These are phyloP conservation scores for Spergularia azorica DNA, from an alignment of 179 eudicot genomes.

Conservation along the genomic window DNA sequence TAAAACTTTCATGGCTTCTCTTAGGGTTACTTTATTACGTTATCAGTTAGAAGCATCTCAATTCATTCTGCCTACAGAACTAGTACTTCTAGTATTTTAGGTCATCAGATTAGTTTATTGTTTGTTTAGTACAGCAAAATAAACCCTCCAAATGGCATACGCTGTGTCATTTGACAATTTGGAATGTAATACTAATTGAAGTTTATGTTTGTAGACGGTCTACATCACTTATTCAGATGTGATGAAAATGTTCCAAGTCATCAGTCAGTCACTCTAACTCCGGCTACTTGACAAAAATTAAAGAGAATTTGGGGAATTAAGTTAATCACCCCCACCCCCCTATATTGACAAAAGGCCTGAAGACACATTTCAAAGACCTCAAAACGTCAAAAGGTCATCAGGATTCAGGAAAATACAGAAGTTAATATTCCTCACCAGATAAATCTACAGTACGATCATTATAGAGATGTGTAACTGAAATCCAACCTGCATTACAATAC, in stretches of 20 bases:
- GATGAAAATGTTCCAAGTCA: neutral
- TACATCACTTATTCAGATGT: neutral
- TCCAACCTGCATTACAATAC: constrained; percentile 57
- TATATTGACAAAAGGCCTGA: neutral
- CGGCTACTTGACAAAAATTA: neutral
- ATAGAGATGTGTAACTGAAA: constrained; percentile 54
- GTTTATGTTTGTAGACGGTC: neutral
- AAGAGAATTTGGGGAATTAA: neutral
- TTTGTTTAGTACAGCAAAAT: too few relatives aligned
- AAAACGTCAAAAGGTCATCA: neutral
- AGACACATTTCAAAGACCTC: neutral
- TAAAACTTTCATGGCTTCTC: too few relatives aligned
- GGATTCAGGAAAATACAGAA: neutral
- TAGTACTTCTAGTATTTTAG: too few relatives aligned
- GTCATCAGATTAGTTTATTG: too few relatives aligned
- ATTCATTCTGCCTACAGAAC: too few relatives aligned
- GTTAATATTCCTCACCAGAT: constrained; percentile 44
- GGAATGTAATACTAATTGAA: too few relatives aligned
- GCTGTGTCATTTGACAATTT: too few relatives aligned
- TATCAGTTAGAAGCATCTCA: too few relatives aligned
- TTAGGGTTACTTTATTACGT: too few relatives aligned
- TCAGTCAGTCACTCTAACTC: neutral
- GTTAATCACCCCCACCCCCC: too few relatives aligned
- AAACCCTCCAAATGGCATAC: too few relatives aligned
- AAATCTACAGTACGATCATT: constrained; percentile 58